These are phyloP conservation scores for Phycomyces nitens DNA, from an alignment of 192 early-diverging fungal species.

Conservation along the genomic window DNA sequence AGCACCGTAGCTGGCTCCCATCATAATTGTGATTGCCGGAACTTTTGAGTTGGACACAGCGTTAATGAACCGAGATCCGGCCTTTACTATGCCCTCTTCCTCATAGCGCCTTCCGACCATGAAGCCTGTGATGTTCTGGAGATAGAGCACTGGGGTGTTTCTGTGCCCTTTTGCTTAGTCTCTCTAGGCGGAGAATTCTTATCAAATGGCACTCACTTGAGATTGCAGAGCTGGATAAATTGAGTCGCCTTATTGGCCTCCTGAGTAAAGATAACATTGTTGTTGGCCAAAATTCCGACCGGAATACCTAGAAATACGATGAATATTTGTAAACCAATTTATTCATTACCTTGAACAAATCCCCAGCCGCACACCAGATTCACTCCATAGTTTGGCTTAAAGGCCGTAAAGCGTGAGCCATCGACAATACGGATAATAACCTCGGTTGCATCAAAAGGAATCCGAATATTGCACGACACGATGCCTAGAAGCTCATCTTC, in stretches of 20 bases:
- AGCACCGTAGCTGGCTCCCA: conserved; percentile 67
- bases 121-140: conserved; percentile 70
- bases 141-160: conserved; percentile 55
- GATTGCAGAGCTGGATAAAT: conserved; percentile 65
- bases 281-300: conserved; percentile 65
- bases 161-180: conserved; percentile 19
- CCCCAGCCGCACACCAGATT: conserved; percentile 65
- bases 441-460: conserved; percentile 62
- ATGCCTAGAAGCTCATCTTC: conserved; percentile 60
- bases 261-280: conserved; percentile 58
- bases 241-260: conserved; percentile 70
- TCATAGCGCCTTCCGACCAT: conserved; percentile 68
- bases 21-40: conserved; percentile 58
- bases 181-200: not conserved
- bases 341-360: conserved; percentile 48
- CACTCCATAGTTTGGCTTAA: conserved; percentile 64
- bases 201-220: conserved; percentile 33
- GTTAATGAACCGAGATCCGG: conserved; percentile 64
- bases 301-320: conserved; percentile 36
- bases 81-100: conserved; percentile 70
- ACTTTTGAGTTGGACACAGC: conserved; percentile 60
- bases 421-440: conserved; percentile 65
- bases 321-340: not conserved
- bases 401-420: conserved; percentile 59
- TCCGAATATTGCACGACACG: conserved; percentile 61